Base-by-base conservation (phyloP, 2,329 filamentous ascomycete genomes). In the Claviceps citrina region DNA sequence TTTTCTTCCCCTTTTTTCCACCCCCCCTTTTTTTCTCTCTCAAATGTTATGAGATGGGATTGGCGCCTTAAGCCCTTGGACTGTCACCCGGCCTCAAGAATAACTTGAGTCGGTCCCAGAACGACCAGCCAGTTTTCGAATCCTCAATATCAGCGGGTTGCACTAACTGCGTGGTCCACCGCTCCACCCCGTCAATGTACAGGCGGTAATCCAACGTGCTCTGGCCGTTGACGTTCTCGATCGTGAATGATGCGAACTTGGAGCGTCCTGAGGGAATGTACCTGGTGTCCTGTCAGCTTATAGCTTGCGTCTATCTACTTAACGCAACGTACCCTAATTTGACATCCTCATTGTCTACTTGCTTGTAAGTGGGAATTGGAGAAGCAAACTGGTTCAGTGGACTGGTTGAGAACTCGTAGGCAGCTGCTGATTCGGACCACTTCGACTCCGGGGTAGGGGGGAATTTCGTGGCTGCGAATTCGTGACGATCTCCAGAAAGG, bases 301-400 rank as follows among this genome's bases (percentile, higher is more conserved):
- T 6, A 10, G 22, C 8, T 5, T 9, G 3, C 6, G 3, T 33
- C 9, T 10, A 24, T 10, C 2, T 9, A 2, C 8, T 37, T 15
- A 7, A n/a, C 12, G 19, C n/a, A 15, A 40, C 72, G 65, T 73
- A 93, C 76, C 89, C 84, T 47, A 96, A 69, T 54, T 79, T 71
- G 9, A 94, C 74, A 60, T 96, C 91, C 49, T 87, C 77, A 1
- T 78, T 70, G 48, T 93, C 85, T 1, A 71, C 74, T 59, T 95
- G 85, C 48, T 68, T 69, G 59, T 96, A 98, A 0, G 85, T 89
- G 2, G 80, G 71, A 19, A 89, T 64, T 0, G 91, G 91, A 4
- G 91, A 72, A 49, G 91, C 94, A 55, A 98, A 98, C 70, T 96
- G 93, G 56, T 79, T 93, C 38, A 98, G 58, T 0, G 91, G 91